Conservation (phyloP, 768 basidiomycete genomes). For the Termitomyces sp. region DNA sequence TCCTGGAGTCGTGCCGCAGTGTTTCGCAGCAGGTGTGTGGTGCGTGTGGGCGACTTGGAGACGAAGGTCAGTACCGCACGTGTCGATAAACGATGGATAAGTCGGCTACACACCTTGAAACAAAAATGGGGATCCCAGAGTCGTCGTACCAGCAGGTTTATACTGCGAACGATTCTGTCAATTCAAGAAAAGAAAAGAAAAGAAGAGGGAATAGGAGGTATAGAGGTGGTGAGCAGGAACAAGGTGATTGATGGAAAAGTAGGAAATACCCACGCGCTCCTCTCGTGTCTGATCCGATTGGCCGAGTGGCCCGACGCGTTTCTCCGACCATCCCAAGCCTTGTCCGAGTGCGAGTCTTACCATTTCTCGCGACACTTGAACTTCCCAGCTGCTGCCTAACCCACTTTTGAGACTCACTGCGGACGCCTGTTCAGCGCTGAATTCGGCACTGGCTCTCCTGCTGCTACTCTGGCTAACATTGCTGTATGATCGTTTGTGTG, state of each 20-base stretch:
- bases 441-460: constrained; percentile 54
- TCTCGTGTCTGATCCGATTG: constrained; percentile 35
- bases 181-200: constrained; percentile 19
- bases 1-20: constrained; percentile 13
- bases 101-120: constrained; percentile 26
- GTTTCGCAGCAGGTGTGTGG: constrained; percentile 27
- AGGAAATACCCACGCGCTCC: constrained; percentile 32
- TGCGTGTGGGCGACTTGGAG: constrained; percentile 26
- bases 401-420: constrained; percentile 21
- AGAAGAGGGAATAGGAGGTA: constrained; percentile 23
- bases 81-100: constrained; percentile 3
- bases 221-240: constrained; percentile 18
- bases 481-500: constrained; percentile 26
- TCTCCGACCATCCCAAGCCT: constrained; percentile 8
- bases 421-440: constrained; percentile 45
- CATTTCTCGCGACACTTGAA: constrained; percentile 53
- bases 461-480: constrained; percentile 28
- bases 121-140: constrained; percentile 35
- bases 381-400: constrained; percentile 45
- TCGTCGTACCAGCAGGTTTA: constrained; percentile 21
- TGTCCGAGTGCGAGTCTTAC: constrained; percentile 40
- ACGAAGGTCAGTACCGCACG: constrained; percentile 12
- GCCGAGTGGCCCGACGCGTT: constrained; percentile 9
- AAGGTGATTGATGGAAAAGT: constrained; percentile 12
- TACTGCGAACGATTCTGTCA: constrained; percentile 17